A percentile compares a stretch with the other conserved stretches of the same genome.
Conservation (phyloP, 352 stramenopile genomes). For the Thraustotheca clavata region DNA sequence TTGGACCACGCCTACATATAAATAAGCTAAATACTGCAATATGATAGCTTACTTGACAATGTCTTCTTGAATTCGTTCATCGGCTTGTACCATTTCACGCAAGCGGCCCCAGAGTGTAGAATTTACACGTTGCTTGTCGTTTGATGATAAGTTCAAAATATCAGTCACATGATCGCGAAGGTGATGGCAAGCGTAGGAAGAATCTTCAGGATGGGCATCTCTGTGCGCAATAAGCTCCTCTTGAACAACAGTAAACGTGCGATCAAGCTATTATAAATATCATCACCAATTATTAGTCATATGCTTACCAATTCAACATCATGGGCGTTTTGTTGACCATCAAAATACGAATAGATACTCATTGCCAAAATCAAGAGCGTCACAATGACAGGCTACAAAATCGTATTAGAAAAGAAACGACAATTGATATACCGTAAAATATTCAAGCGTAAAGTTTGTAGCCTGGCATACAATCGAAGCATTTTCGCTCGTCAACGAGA, state of each 20-base stretch:
- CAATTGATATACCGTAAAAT: constrained; percentile 6
- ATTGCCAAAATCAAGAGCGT: neutral
- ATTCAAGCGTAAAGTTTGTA: neutral
- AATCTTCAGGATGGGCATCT: neutral
- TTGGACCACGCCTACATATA: neutral
- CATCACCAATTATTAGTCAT: neutral
- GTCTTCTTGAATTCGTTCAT: constrained; percentile 3
- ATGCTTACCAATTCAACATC: constrained; percentile 5
- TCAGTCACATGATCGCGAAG: constrained; percentile 15
- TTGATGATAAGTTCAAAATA: constrained; percentile 1
- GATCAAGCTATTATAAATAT: neutral
- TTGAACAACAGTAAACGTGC: constrained; percentile 9
- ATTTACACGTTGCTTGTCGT: neutral
- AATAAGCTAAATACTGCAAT: neutral
- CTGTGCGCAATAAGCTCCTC: constrained; percentile 13
- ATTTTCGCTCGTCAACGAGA: neutral
- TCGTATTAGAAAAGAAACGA: neutral
- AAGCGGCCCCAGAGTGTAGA: constrained; percentile 4
- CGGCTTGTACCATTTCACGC: neutral
- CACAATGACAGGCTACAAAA: constrained; percentile 3
- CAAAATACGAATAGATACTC: neutral
- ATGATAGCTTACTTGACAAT: neutral
- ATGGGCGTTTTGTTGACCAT: neutral
- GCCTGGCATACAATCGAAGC: neutral
- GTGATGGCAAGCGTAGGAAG: neutral